Evolutionary conservation across 495 filamentous ascomycete species (phyloP), one percentile per base, ranked within the genome.

Genomic region (Penicillium cinerascens): DNA sequence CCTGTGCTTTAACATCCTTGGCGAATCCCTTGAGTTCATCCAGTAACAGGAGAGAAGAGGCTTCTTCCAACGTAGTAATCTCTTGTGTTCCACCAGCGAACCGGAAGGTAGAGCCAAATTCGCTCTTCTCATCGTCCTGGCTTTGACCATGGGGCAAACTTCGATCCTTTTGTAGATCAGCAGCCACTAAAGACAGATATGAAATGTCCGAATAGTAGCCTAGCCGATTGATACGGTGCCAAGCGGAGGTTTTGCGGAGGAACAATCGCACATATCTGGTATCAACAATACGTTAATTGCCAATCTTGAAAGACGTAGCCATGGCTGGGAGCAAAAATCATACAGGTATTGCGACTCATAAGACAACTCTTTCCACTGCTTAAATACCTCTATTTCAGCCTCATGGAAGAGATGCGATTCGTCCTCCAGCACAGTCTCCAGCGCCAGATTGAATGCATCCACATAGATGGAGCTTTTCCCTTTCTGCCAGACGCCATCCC

Each of bases 311-410:
- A 15, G 7, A 18, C 6, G 33, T 7, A 16, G 33, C 13, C 11
- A 20, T 23, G 16, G 9, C 7, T 43, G 11, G 43, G 41, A 15
- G 33, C 20, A 20, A 41, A 50, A 55, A 73, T n/a, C 86, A 54
- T 80, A 95, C 88, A 96, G 61, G 72, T 93, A 97, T 61, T 97
- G 92, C 35, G 91, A 83, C 61, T 96, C 92, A 69, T 96, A 97
- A 29, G 74, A 76, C 63, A 96, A 58, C 1, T 67, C 68, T 56
- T 75, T 79, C 90, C 92, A 98, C 42, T 83, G 72, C 15, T 75
- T 68, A 67, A 98, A 97, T 0, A 97, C 79, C 39, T 79, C 71
- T 67, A 81, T 82, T 67, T 98, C 93, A 15, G 83, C 83, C 56
- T 83, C 82, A 59, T 89, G 79, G 64, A 97, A 98, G 11, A 98